Base-by-base conservation (phyloP, 192 early-diverging fungal genomes). In the Funneliformis geosporum region DNA sequence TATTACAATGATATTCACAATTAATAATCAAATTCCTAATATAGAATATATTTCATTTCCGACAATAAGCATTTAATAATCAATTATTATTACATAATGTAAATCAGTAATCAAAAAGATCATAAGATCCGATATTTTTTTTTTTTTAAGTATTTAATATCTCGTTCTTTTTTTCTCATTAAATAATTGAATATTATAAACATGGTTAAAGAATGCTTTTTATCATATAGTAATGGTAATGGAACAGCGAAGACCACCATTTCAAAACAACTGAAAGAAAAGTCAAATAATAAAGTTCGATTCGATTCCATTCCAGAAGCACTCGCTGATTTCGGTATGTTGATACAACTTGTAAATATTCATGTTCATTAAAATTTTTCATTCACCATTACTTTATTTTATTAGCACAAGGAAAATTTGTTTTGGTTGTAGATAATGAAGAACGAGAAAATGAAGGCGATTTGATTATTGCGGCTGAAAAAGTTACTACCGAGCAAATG, bases 371-470 rank as follows among this genome's bases (percentile, higher is more conserved):
- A 27, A 16, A 69, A 47, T 6, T 23, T 33, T 55, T 67, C 70
- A 16, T 27, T 46, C 8, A 14, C 39, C 78, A 18, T n/a, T n/a
- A 42, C 3, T 60, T 25, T 73, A 69, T 42, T 50, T 59, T 43
- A 8, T 55, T 83, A 88, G 95, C 92, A 59, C 86, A 83, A 71
- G 96, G 94, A 79, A 90, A 96, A 77, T 94, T 95, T 80, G 87
- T 99, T 8, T 84, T 99, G 25, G 98, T 94, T 4, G 94, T 98
- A 79, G 98, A 99, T 86, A 94, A 98, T 82, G 97, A 99, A 80
- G 97, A 98, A 81, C 93, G 97, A 21, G 98, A 99, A 86, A 99
- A 99, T 86, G 98, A 99, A 83, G 98, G 98, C 44, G 98, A 99
- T 83, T 86, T 99, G 65, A 95, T 99, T 76, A 96, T 98, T 82